phyloP scores from a whole-genome alignment of 2,329 filamentous ascomycete genomes.

The Beauveria sp. region DNA sequence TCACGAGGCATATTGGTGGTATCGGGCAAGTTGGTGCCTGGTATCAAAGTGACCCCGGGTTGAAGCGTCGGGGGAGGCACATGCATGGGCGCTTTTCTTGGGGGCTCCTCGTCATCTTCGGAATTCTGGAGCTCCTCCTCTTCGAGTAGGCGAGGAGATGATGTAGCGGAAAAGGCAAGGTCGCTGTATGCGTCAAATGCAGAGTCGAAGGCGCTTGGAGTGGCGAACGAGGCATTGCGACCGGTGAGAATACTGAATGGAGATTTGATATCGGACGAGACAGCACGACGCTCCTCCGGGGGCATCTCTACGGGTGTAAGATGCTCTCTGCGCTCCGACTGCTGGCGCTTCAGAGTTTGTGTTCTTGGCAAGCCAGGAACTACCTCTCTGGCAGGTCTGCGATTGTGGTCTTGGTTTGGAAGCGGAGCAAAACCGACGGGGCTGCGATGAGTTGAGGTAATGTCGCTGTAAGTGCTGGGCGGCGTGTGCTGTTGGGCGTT shows the following conservation, averaged over 20 bases:
- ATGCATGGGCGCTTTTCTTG: conserved; percentile 12
- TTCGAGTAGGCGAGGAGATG: background rate
- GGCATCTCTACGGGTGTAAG: conserved; percentile 59
- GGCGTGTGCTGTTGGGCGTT: background rate
- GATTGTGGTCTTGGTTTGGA: background rate
- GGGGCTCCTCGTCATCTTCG: conserved; percentile 28
- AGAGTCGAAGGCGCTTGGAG: conserved; percentile 1
- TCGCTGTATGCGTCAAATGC: background rate
- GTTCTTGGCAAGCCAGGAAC: conserved; percentile 69
- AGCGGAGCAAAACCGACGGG: background rate
- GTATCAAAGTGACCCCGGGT: conserved; percentile 18
- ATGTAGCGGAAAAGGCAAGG: background rate
- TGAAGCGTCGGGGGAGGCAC: background rate
- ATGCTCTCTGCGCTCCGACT: conserved; percentile 70
- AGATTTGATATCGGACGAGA: conserved; percentile 47
- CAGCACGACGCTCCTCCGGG: conserved; percentile 60
- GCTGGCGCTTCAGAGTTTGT: conserved; percentile 74
- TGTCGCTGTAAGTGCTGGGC: conserved; percentile 31
- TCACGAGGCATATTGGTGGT: conserved; percentile 42
- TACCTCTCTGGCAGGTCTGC: conserved; percentile 39
- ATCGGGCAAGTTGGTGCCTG: conserved; percentile 30
- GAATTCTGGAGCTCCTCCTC: background rate
- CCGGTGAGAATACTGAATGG: background rate
- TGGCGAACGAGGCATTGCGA: conserved; percentile 2
- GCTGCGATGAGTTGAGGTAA: conserved; percentile 10